Base-by-base conservation (phyloP, 2,329 filamentous ascomycete species). In the Penicillium sp. region DNA sequence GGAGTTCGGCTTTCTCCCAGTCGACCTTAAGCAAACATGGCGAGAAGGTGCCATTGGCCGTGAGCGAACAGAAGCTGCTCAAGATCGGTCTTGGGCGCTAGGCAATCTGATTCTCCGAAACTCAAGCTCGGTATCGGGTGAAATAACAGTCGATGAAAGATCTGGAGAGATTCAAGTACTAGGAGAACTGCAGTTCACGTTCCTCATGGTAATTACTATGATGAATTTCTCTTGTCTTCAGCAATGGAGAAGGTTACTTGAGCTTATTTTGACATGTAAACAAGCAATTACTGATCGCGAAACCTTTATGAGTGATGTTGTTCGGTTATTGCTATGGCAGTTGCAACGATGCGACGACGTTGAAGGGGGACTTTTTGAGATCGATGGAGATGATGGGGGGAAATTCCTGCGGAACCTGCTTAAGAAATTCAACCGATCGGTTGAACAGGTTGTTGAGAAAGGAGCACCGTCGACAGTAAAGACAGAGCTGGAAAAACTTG, bases 171-270 rank as follows among this genome's bases (percentile, higher is more conserved):
- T 55, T 6, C 70, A 78, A 37, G 48, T 81, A 2, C 67, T 87
- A 13, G 85, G 83, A 14, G 85, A 87, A 63, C 63, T 87, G 51
- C 83, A 87, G 60, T 85, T 87, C 63, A 79, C 78, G 28, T 87
- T 87, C 61, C 69, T 87, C 9, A 86, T 85, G 81, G 77, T 85
- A 2, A 64, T 87, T 54, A 86, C 83, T 5, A 73, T 87, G 58
- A 85, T 85, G 74, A 88, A 87, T 65, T 86, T 83, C 66, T 86
- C 84, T 2, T 87, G 85, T 63, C 71, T 87, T 3, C 83, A 87
- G 66, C 85, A 87, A 65, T 88, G 85, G 85, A 86, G 84, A 64
- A 73, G 85, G 33, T 60, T 87, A 10, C 70, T 87, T 9, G 72
- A 72, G 1, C 69, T 88, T 21, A 71, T 86, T 7, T 72, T 87